Conservation (phyloP, 805 yeast genomes). For the Candida pini region DNA sequence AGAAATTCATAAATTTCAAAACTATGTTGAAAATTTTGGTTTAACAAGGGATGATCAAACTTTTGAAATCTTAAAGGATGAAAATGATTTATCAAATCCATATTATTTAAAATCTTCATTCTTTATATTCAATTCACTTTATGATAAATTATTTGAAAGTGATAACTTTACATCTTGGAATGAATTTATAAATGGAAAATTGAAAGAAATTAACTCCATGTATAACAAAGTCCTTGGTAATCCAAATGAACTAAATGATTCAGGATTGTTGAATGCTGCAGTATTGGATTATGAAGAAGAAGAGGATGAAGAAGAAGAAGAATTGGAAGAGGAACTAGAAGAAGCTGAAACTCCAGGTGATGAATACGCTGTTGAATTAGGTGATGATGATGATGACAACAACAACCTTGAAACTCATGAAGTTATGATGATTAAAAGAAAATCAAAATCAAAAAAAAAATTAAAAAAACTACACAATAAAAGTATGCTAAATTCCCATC, state of each 20-base stretch:
- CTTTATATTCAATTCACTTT: conserved; percentile 28
- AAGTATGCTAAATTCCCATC: conserved; percentile 10
- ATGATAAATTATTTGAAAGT: conserved; percentile 24
- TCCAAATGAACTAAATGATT: conserved; percentile 24
- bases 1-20: conserved; percentile 50
- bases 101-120: conserved; percentile 28
- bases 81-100: conserved; percentile 20
- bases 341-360: conserved; percentile 20
- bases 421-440: too few species aligned
- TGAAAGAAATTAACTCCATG: conserved; percentile 48
- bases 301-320: conserved; percentile 14
- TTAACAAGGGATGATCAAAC: conserved; percentile 29
- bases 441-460: too few species aligned
- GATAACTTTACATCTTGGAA: conserved; percentile 35
- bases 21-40: conserved; percentile 30
- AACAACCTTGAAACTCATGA: too few species aligned
- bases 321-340: conserved; percentile 18
- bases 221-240: conserved; percentile 55
- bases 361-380: conserved; percentile 3
- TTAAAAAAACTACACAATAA: too few species aligned
- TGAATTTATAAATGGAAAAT: conserved; percentile 42
- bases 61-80: conserved; percentile 24
- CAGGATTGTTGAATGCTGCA: conserved; percentile 16
- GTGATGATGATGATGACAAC: conserved; percentile 2
- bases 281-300: conserved; percentile 8